Conservation (phyloP, 2,329 filamentous ascomycete species). For the Alternaria hordeiaustralica region DNA sequence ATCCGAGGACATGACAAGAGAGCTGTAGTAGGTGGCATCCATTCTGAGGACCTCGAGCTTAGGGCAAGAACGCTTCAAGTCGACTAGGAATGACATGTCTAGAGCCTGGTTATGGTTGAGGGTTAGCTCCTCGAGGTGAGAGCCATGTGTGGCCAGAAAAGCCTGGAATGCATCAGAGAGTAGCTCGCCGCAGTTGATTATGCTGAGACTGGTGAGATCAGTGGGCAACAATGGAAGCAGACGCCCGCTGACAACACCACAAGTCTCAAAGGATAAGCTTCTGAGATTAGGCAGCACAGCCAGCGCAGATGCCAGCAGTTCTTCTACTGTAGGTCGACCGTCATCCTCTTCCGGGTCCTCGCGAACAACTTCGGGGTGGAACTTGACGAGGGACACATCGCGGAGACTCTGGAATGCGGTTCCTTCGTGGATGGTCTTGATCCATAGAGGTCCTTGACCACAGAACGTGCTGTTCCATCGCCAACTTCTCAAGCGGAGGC, state of each 20-base stretch:
- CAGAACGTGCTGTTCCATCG: conserved; percentile 63
- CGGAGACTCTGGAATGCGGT: conserved; percentile 47
- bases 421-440: conserved; percentile 56
- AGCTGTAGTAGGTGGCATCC: conserved; percentile 79
- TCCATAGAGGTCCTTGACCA: conserved; percentile 38
- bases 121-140: conserved; percentile 69
- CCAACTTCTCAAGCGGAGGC: conserved; percentile 58
- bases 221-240: conserved; percentile 73
- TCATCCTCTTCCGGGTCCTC: conserved; percentile 20
- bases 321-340: conserved; percentile 45
- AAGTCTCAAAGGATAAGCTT: conserved; percentile 76
- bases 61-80: conserved; percentile 72
- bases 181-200: conserved; percentile 81
- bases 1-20: conserved; percentile 71
- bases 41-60: conserved; percentile 73
- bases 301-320: conserved; percentile 57
- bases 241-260: conserved; percentile 70
- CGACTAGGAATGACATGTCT: conserved; percentile 74
- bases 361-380: conserved; percentile 28
- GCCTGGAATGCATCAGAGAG: conserved; percentile 68
- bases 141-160: conserved; percentile 73
- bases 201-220: conserved; percentile 69
- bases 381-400: conserved; percentile 47
- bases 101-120: conserved; percentile 82
- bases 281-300: conserved; percentile 68